Evolutionary conservation across 352 stramenopile species (phyloP).

Genomic region (Pythium diclinum): DNA sequence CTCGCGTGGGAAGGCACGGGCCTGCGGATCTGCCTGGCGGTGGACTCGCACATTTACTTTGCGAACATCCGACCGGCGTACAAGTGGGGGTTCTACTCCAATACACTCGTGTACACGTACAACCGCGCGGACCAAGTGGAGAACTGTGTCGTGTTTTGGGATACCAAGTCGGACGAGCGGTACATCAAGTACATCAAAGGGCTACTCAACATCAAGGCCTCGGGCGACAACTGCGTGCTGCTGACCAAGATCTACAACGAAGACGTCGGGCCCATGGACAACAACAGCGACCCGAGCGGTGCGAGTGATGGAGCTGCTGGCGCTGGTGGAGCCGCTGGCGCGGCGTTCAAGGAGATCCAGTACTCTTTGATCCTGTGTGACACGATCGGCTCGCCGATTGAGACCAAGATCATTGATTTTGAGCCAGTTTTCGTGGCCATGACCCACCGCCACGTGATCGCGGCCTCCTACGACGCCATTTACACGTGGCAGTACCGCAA

Average conservation of each 20-base stretch:
- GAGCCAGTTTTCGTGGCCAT: conserved; percentile 84
- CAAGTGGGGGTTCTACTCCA: conserved; percentile 88
- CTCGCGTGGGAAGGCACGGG: conserved; percentile 91
- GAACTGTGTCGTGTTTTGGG: conserved; percentile 90
- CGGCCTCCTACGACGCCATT: conserved; percentile 76
- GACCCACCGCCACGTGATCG: conserved; percentile 82
- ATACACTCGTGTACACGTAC: conserved; percentile 92
- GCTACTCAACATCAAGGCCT: conserved; percentile 71
- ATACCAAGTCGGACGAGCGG: conserved; percentile 84
- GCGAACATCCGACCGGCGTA: conserved; percentile 92
- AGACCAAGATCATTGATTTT: conserved; percentile 85
- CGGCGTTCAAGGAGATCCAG: conserved; percentile 59
- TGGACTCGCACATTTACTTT: conserved; percentile 95
- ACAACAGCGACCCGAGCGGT: conserved; percentile 15
- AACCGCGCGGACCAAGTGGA: conserved; percentile 85
- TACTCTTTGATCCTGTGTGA: conserved; percentile 88
- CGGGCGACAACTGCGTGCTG: conserved; percentile 85
- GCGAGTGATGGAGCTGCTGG: not conserved
- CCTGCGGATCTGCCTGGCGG: conserved; percentile 89
- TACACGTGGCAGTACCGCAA: conserved; percentile 95
- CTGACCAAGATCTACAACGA: conserved; percentile 84
- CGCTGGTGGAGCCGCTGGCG: conserved; percentile 7
- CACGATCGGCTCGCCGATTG: conserved; percentile 77
- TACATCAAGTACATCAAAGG: conserved; percentile 87
- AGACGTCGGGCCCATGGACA: conserved; percentile 39